Base-by-base conservation (phyloP, 2,329 filamentous ascomycete species). In the Ceratocystis variospora region DNA sequence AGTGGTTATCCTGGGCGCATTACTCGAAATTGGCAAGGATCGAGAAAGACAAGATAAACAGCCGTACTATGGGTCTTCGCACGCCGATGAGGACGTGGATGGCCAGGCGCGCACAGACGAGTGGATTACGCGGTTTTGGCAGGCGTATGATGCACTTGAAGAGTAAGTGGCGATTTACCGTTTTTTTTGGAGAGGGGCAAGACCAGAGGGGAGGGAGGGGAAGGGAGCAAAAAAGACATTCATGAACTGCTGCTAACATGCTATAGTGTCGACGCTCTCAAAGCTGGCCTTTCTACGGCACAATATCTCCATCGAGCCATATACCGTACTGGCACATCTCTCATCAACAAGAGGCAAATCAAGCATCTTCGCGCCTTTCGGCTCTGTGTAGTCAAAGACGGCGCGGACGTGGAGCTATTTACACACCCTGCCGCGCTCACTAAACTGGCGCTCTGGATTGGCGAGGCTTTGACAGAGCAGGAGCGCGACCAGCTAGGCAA, bases 311-410 rank as follows among this genome's bases (percentile, higher is more conserved):
- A 96, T 74, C 86, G 90, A 45, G 92, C 94, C 50, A 97, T 99
- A 69, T 89, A 96, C 68, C 88, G 90, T 61, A 96, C 93, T 0
- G 94, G 94, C 46, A 96, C 91, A 0, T 87, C 89, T 0, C 81
- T 99, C 33, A 88, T 99, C 68, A 89, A 90, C 70, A 99, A 99
- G 77, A 87, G 89, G 67, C 92, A 96, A 72, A 96, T 99, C 73
- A 89, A 90, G 46, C 91, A 96, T 74, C 80, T 99, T 17, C 86
- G 90, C 61, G 89, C 93, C 0, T 99, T 97, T 75, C 89, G 94
- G 62, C 91, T 99, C 81, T 95, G 89, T 44, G 88, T 97, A 3
- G 91, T 99, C 71, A 96, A 95, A 73, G 94, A 97, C 72, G 91
- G 93, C 0, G 90, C 92, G 0, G 94, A 97, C 71, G 88, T 96